Base-by-base conservation (phyloP, 2,329 filamentous ascomycete species). In the Ustilaginoidea virens region DNA sequence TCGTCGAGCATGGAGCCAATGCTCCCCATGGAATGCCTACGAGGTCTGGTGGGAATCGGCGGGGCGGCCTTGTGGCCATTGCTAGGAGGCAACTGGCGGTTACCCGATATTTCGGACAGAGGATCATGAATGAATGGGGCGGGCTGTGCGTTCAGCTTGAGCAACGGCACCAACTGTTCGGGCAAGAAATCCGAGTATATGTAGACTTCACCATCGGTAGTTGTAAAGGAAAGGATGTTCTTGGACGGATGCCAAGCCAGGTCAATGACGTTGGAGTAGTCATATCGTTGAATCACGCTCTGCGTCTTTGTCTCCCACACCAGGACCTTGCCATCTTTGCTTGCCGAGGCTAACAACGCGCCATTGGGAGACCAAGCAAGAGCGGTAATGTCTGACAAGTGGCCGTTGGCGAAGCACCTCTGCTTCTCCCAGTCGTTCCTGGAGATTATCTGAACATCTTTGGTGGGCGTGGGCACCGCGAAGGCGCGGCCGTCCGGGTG, bases 341-440 rank as follows among this genome's bases (percentile, higher is more conserved):
- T 72, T 11, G 76, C 73, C 12, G 72, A 73, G 7, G 75, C 83
- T 14, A 98, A 62, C 43, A 98, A 63, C 1, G 86, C 81, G 22
- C 90, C 90, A 46, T 98, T 98, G 2, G 85, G 83, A 10, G 87
- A 93, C 90, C 90, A 98, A 20, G 80, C 74, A 20, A 92, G 56
- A 3, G 86, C 80, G 0, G 83, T 93, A 33, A 98, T 77, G 39
- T 92, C 80, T 12, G 76, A 77, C 23, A 74, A 73, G 46, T 96
- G 90, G 0, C 79, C 83, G 17, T 75, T 74, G 10, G 73, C 59
- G 48, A 98, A 98, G 0, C 61, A 56, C 35, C 79, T 70, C 50
- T 96, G 85, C 40, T 79, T 77, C 47, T 85, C 80, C 80, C 87
- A 94, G 48, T 94, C 83, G 29, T 72, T 74, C 36, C 75, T 74